A percentile compares a stretch with the other conserved stretches of the same genome.
Conservation (phyloP, 2,329 filamentous ascomycete genomes). For the Botrytis cinerea region DNA sequence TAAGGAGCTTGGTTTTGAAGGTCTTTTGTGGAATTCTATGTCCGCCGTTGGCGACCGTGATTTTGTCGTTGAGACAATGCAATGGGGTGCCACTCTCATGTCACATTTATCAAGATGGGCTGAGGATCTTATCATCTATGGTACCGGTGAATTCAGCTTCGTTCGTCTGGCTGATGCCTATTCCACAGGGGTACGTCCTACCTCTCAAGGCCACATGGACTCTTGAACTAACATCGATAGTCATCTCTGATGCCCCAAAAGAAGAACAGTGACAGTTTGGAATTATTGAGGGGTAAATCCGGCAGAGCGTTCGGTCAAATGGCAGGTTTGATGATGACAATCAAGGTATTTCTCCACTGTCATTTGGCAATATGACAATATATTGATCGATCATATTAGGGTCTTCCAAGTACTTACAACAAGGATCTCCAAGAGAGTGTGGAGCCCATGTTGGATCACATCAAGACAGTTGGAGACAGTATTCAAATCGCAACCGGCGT, state of each 20-base stretch:
- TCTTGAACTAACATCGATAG: conserved; percentile 21
- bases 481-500: conserved; percentile 82
- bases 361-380: neutral
- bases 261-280: conserved; percentile 76
- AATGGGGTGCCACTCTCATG: conserved; percentile 79
- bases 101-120: conserved; percentile 75
- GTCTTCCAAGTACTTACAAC: conserved; percentile 55
- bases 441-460: conserved; percentile 81
- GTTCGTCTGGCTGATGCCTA: conserved; percentile 77
- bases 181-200: conserved; percentile 57
- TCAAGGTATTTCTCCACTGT: conserved; percentile 42
- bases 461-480: conserved; percentile 80
- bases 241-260: conserved; percentile 55
- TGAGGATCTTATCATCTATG: conserved; percentile 86
- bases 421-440: conserved; percentile 68
- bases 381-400: conserved; percentile 46
- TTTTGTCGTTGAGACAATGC: conserved; percentile 79
- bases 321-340: conserved; percentile 72
- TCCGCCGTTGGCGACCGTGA: conserved; percentile 64
- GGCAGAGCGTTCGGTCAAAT: conserved; percentile 79
- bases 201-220: neutral
- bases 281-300: conserved; percentile 75
- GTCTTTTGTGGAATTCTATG: conserved; percentile 75
- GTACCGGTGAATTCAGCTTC: conserved; percentile 68
- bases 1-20: conserved; percentile 77